Evolutionary conservation across 148 eudicot genomes (phyloP), one percentile per base, ranked within the genome.

Genomic region (Silene latifolia): DNA sequence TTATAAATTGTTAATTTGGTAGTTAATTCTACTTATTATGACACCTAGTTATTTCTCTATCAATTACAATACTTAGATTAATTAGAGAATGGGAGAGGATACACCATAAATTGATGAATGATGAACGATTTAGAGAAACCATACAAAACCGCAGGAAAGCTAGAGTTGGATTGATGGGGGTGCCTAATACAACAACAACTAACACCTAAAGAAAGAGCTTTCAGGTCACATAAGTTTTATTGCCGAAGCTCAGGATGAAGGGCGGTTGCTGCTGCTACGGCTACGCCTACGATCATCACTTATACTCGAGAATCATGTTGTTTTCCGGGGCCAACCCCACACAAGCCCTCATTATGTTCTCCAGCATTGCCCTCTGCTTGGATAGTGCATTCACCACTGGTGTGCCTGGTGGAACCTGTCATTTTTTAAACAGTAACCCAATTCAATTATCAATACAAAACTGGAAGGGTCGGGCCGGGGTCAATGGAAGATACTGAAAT

Each of bases 241-340:
- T 80, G 61, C 54, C 42, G 32, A 57, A 58, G 77, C 77, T 59
- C 32, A 11, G 44, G 20, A 24, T 18, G 51, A n/a, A 25, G 67
- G 39, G 51, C n/a, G 18, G 58, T 57, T 61, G 29, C 63, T 69
- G 60, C 58, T 47, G 53, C 21, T 21, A 9, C 58, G 12, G 9
- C 35, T 24, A 24, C 20, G 9, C 48, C 20, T 58, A 6, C 64
- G 13, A 12, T 11, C 24, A 21, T 77, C 76, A 91, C 83, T 95
- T 95, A 88, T 90, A 95, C 46, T 95, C 98, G 83, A 95, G 86
- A 74, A 95, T 95, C 98, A 95, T 95, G 89, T 95, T 95, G 89
- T 95, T 95, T 73, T 95, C 98, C 0, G 98, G 98, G 24, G 98
- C 89, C 79, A 95, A 76, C 32, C 98, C 97, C 46, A 95, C 96